A percentile compares a stretch with the other conserved stretches of the same genome.
Evolutionary conservation across 2,329 filamentous ascomycete genomes (phyloP).

Genomic region (Gnomoniopsis smithogilvyi): DNA sequence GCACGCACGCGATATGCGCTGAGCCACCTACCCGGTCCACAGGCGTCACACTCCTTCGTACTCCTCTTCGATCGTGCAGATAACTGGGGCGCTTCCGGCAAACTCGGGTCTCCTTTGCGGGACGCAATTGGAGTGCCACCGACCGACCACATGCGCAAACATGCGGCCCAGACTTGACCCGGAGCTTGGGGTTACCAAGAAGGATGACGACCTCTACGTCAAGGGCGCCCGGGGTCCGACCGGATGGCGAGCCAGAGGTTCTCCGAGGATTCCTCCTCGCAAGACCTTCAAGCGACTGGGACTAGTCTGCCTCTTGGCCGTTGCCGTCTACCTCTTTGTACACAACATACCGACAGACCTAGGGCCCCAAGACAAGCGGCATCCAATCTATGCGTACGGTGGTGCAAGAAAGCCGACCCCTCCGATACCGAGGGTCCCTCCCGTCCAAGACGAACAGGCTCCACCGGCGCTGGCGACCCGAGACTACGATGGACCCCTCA

Average conservation of each 20-base stretch:
- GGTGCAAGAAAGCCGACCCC: conserved; percentile 8
- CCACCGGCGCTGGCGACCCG: conserved; percentile 26
- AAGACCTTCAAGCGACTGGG: conserved; percentile 52
- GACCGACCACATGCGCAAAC: conserved; percentile 20
- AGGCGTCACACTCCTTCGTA: neutral
- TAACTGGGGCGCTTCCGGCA: neutral
- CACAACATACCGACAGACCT: conserved; percentile 56
- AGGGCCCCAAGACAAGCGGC: conserved; percentile 34
- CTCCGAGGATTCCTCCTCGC: conserved; percentile 42
- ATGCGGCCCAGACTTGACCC: conserved; percentile 46
- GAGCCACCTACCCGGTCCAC: neutral
- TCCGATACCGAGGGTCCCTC: conserved; percentile 3
- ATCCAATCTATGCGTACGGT: conserved; percentile 31
- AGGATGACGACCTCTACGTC: conserved; percentile 51
- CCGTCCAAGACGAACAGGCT: conserved; percentile 15
- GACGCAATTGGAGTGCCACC: neutral
- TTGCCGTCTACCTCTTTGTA: conserved; percentile 61
- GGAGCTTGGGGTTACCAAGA: conserved; percentile 57
- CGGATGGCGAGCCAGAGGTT: conserved; percentile 12
- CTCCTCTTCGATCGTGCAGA: neutral
- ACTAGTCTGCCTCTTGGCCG: conserved; percentile 41
- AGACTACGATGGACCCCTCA: conserved; percentile 67
- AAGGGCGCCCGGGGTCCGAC: conserved; percentile 27
- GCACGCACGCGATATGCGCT: neutral
- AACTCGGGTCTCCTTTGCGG: neutral